Base-by-base conservation (phyloP, 2,329 filamentous ascomycete genomes). In the Sporothrix schenckii region DNA sequence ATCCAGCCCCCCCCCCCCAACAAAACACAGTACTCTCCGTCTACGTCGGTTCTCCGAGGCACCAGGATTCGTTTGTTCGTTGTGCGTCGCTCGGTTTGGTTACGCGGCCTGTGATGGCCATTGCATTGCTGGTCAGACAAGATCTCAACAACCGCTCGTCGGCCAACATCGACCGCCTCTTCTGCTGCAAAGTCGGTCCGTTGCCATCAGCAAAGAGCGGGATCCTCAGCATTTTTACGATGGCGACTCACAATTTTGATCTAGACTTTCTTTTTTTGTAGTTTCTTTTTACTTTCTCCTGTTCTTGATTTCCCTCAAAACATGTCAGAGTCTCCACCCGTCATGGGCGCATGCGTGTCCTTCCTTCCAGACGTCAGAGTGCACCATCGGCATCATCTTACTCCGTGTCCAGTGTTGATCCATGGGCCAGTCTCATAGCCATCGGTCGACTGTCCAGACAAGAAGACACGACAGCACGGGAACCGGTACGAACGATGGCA, bases 81-180 rank as follows among this genome's bases (percentile, higher is more conserved):
- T 58, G 16, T 11, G 34, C 53, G 54, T 58, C 30, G 10, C 24
- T 30, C 52, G 54, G 30, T 14, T 44, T 7, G 34, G 11, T 61
- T 61, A 34, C 56, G 34, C 44, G 56, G 56, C 30, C 56, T 24
- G 19, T 44, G 13, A 19, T 6, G 14, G 16, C 44, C 16, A 4
- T 34, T 50, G 16, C 5, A 4, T 34, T 50, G 16, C 5, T 50
- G 49, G 19, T 7, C 49, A 16, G 19, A 1, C 49, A 16, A 1
- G 47, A 16, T 16, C 1, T 49, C 19, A 27, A 19, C 41, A 19
- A n/a, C 16, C 7, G 30, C n/a, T 27, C 53, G 53, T 44, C 58
- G 58, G 39, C 21, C 58, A 47, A 21, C 13, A 19, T 27, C 49
- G 63, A 34, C 61, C 61, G 61, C 61, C 61, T 50, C 27, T 50